Percentiles rank a stretch among this genome's conserved stretches.
These are phyloP conservation scores for Coemansia sp. DNA, from an alignment of 192 early-diverging fungal species.

Conservation along the genomic window DNA sequence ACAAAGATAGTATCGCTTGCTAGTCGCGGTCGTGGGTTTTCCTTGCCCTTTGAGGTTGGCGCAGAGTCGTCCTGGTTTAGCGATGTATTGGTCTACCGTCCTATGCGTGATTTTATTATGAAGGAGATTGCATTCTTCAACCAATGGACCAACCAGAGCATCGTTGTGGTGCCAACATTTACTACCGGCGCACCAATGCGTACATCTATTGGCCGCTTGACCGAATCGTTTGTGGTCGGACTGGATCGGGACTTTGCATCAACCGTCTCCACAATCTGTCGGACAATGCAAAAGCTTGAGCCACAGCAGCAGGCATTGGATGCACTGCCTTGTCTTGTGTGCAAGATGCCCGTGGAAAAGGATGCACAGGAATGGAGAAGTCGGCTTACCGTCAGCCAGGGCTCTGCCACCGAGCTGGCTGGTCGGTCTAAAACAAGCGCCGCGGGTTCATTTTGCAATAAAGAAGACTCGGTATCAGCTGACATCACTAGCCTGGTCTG, in stretches of 20 bases:
- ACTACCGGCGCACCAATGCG: constrained; percentile 60
- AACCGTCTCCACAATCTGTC: constrained; percentile 78
- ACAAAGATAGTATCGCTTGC: constrained; percentile 74
- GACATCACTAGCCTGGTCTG: constrained; percentile 30
- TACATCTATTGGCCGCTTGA: constrained; percentile 45
- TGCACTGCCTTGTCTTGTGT: constrained; percentile 51
- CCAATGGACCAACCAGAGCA: constrained; percentile 44
- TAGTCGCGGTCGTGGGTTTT: constrained; percentile 84
- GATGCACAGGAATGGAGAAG: constrained; percentile 33
- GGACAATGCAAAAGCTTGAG: constrained; percentile 77
- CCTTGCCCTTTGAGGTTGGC: constrained; percentile 73
- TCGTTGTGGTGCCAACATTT: constrained; percentile 50
- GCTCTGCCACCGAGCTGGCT: background rate
- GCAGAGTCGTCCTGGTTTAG: constrained; percentile 59
- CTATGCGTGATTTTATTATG: constrained; percentile 75
- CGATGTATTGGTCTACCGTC: constrained; percentile 63
- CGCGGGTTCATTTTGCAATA: background rate
- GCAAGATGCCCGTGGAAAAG: constrained; percentile 63
- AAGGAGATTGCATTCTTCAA: constrained; percentile 82
- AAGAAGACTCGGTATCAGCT: background rate
- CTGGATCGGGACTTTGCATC: constrained; percentile 82
- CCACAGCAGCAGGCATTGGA: constrained; percentile 51
- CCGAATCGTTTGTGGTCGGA: constrained; percentile 68
- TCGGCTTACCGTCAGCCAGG: constrained; percentile 31
- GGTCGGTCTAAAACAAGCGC: background rate